Conservation (phyloP, 2,329 filamentous ascomycete genomes). For the Penicillium aurantiogriseum region DNA sequence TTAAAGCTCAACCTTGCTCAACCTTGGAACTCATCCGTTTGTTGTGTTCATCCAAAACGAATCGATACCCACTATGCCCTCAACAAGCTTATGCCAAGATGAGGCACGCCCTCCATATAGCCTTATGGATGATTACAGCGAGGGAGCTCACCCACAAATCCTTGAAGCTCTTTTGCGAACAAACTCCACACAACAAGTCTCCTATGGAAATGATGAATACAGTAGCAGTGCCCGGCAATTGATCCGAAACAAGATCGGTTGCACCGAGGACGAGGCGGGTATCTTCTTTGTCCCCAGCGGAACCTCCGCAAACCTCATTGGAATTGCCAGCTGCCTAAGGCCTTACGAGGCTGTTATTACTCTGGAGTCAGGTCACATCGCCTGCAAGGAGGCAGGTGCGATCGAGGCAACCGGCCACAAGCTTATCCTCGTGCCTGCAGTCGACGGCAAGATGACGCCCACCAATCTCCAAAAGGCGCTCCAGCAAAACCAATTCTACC, state of each 20-base stretch:
- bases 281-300: conserved; percentile 55
- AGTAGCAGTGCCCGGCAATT: conserved; percentile 43
- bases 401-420: conserved; percentile 55
- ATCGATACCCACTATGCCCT: conserved; percentile 19
- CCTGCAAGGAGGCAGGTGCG: conserved; percentile 51
- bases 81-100: conserved; percentile 27
- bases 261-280: conserved; percentile 42
- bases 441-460: conserved; percentile 51
- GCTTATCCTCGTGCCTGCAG: conserved; percentile 49
- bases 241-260: conserved; percentile 38
- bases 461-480: conserved; percentile 44
- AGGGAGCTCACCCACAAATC: conserved; percentile 52
- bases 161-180: conserved; percentile 48
- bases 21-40: neutral
- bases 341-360: conserved; percentile 55
- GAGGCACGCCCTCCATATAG: conserved; percentile 40
- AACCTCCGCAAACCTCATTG: conserved; percentile 54
- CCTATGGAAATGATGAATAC: conserved; percentile 51
- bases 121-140: conserved; percentile 54
- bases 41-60: conserved; percentile 2
- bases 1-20: neutral
- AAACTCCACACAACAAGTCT: conserved; percentile 48
- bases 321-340: conserved; percentile 52
- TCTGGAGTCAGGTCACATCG: conserved; percentile 51
- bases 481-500: conserved; percentile 52